Percentiles rank a stretch among this genome's conserved stretches.
These are phyloP conservation scores for Penicillium crystallinum DNA, from an alignment of 495 filamentous ascomycete genomes.

Conservation along the genomic window DNA sequence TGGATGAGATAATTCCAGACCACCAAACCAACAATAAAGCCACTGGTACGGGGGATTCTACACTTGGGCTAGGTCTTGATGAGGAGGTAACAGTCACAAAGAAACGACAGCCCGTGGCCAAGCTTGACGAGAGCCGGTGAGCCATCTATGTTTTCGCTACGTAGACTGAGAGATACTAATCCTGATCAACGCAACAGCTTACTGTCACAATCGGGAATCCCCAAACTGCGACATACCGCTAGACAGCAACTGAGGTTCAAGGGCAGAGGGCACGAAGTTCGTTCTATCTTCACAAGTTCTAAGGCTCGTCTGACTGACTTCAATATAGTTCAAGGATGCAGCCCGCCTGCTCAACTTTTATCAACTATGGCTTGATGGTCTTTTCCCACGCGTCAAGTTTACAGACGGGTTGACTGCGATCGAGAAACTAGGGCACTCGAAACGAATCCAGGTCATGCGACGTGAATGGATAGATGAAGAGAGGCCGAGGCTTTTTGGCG, in stretches of 20 bases:
- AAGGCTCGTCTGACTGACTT: slow-evolving; percentile 2
- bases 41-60: slow-evolving; percentile 27
- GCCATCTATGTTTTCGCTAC: background rate
- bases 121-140: slow-evolving; percentile 78
- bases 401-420: slow-evolving; percentile 85
- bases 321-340: slow-evolving; percentile 72
- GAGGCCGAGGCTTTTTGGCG: slow-evolving; percentile 21
- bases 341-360: slow-evolving; percentile 81
- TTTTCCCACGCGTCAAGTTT: slow-evolving; percentile 93
- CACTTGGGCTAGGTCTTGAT: slow-evolving; percentile 64
- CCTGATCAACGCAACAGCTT: slow-evolving; percentile 45
- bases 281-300: background rate
- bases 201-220: slow-evolving; percentile 74
- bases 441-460: slow-evolving; percentile 64
- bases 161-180: too few species aligned
- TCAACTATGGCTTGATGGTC: slow-evolving; percentile 93
- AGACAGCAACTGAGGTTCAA: slow-evolving; percentile 72
- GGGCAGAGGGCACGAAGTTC: slow-evolving; percentile 90
- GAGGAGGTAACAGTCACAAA: slow-evolving; percentile 78
- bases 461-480: slow-evolving; percentile 84
- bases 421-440: slow-evolving; percentile 87
- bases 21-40: slow-evolving; percentile 21
- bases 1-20: slow-evolving; percentile 47
- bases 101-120: slow-evolving; percentile 69
- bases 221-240: slow-evolving; percentile 68